A percentile compares a stretch with the other conserved stretches of the same genome.
Evolutionary conservation across 345 rosid species (phyloP).

Genomic region (Gynandropsis gynandra): DNA sequence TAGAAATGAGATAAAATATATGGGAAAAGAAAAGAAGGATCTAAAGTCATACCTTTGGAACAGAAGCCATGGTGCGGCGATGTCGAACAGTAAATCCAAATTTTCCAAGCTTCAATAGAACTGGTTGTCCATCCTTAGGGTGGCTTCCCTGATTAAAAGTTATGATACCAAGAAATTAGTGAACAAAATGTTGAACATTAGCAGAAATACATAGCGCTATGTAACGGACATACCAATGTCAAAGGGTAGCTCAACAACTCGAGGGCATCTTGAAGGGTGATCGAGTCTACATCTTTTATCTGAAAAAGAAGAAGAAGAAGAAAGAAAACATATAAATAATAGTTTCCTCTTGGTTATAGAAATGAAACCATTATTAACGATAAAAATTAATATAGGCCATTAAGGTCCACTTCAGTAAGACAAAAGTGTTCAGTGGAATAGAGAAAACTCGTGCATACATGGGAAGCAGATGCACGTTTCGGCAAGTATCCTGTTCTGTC

Average conservation of each 20-base stretch:
- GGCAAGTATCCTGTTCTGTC: conserved; percentile 66
- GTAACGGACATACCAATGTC: conserved; percentile 54
- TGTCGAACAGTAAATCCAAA: conserved; percentile 61
- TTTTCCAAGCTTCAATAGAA: conserved; percentile 55
- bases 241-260: conserved; percentile 68
- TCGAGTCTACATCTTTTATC: conserved; percentile 57
- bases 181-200: conserved; percentile 14
- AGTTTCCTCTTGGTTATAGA: conserved; percentile 1
- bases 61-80: conserved; percentile 64
- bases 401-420: conserved; percentile 15
- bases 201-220: conserved; percentile 5
- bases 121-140: conserved; percentile 78
- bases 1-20: too few species aligned
- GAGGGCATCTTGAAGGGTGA: conserved; percentile 72
- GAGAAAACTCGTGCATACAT: conserved; percentile 41
- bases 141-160: conserved; percentile 60
- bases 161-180: conserved; percentile 13
- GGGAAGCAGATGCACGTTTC: conserved; percentile 68
- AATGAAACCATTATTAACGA: conserved; percentile 3
- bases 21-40: too few species aligned
- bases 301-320: conserved; percentile 27
- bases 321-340: too few species aligned
- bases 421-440: background rate
- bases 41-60: conserved; percentile 65
- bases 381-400: too few species aligned